phyloP scores from a whole-genome alignment of 1,284 basidiomycete genomes.

The Naganishia sp. region DNA sequence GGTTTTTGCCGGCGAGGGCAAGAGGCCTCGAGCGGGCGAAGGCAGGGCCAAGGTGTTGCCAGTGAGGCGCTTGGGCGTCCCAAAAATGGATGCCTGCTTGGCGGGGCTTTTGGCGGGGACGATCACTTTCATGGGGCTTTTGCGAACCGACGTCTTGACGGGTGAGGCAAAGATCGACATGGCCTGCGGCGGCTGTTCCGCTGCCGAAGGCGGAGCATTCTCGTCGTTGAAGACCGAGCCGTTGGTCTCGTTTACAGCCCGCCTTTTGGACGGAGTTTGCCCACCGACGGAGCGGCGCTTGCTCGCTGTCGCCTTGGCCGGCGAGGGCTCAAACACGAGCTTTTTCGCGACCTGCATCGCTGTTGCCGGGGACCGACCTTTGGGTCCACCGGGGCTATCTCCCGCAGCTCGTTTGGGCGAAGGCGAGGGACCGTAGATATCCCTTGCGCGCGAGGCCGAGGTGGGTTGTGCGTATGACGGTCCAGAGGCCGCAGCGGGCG shows the following conservation, averaged over 20 bases:
- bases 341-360: conserved; percentile 31
- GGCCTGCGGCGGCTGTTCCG: background rate
- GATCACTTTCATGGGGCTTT: conserved; percentile 29
- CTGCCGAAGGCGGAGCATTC: conserved; percentile 29
- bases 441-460: conserved; percentile 6
- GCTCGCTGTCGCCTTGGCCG: background rate
- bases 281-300: conserved; percentile 9
- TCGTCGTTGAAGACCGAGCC: conserved; percentile 19
- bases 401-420: conserved; percentile 4
- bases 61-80: conserved; percentile 19
- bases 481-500: background rate
- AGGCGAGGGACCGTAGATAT: conserved; percentile 28
- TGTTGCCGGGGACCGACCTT: conserved; percentile 17
- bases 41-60: conserved; percentile 15
- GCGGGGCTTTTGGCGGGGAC: conserved; percentile 27
- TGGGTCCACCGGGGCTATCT: conserved; percentile 15
- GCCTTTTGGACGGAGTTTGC: conserved; percentile 6
- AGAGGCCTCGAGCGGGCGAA: conserved; percentile 24
- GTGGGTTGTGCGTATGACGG: conserved; percentile 16
- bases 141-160: background rate
- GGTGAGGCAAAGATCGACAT: conserved; percentile 13
- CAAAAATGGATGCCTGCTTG: conserved; percentile 23
- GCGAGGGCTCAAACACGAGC: conserved; percentile 26
- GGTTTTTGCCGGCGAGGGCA: conserved; percentile 16
- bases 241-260: background rate